Conservation (phyloP, 2,329 filamentous ascomycete genomes). For the Aspergillus flavus region DNA sequence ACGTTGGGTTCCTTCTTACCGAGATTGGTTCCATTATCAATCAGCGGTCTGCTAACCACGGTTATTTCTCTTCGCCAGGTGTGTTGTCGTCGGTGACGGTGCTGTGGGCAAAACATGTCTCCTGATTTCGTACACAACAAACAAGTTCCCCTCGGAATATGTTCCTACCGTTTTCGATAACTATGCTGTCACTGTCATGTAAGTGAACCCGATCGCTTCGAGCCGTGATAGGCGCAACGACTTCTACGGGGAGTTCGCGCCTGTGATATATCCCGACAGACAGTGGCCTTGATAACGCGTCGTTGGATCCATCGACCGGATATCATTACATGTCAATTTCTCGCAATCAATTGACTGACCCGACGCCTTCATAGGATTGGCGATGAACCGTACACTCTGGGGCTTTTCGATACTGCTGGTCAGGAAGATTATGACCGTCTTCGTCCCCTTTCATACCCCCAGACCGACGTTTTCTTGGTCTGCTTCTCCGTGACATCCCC, state of each 20-base stretch:
- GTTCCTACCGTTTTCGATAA: slow-evolving; percentile 99
- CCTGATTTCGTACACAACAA: slow-evolving; percentile 98
- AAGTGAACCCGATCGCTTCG: slow-evolving; percentile 52
- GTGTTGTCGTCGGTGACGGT: slow-evolving; percentile 98
- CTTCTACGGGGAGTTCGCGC: background rate
- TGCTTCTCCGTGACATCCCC: slow-evolving; percentile 98
- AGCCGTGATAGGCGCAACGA: background rate
- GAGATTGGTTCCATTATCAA: slow-evolving; percentile 12
- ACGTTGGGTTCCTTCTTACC: slow-evolving; percentile 11
- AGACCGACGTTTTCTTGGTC: slow-evolving; percentile 98
- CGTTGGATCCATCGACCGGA: slow-evolving; percentile 1
- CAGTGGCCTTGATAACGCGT: background rate
- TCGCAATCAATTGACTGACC: slow-evolving; percentile 9
- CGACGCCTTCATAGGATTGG: slow-evolving; percentile 73
- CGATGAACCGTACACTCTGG: slow-evolving; percentile 96
- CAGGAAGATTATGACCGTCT: slow-evolving; percentile 99
- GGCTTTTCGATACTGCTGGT: slow-evolving; percentile 96
- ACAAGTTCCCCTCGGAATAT: slow-evolving; percentile 99
- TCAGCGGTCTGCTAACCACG: slow-evolving; percentile 22
- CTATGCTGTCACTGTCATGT: slow-evolving; percentile 99
- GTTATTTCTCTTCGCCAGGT: slow-evolving; percentile 58
- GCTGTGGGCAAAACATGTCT: slow-evolving; percentile 99
- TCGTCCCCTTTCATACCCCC: slow-evolving; percentile 93
- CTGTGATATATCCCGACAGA: background rate
- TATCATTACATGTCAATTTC: background rate